A percentile compares a stretch with the other conserved stretches of the same genome.
These are phyloP conservation scores for Dichotomocladium elegans DNA, from an alignment of 371 early-diverging fungal genomes.

Conservation along the genomic window DNA sequence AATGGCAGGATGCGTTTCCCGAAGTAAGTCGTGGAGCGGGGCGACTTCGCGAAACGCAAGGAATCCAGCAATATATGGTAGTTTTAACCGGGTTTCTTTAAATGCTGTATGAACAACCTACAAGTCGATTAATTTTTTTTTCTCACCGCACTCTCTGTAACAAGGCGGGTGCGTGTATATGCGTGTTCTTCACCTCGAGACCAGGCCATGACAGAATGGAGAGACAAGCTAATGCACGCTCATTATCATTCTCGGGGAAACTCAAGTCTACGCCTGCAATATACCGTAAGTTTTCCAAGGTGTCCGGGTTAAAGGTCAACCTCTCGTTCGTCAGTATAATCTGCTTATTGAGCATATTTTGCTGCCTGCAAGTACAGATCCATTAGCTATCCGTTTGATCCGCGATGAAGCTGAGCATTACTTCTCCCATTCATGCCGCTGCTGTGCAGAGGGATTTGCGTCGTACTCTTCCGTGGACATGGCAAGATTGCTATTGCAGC, in stretches of 20 bases:
- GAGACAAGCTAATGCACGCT: slow-evolving; percentile 73
- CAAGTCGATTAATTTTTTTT: background rate
- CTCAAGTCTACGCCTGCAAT: slow-evolving; percentile 87
- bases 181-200: slow-evolving; percentile 32
- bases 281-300: slow-evolving; percentile 46
- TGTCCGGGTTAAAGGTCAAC: slow-evolving; percentile 19
- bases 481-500: too few relatives aligned
- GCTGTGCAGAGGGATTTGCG: background rate
- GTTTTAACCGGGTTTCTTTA: slow-evolving; percentile 49
- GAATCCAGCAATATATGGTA: slow-evolving; percentile 85
- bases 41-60: slow-evolving; percentile 87
- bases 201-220: slow-evolving; percentile 64
- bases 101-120: slow-evolving; percentile 56
- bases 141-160: too few relatives aligned
- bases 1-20: slow-evolving; percentile 43
- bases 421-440: background rate
- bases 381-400: background rate
- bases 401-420: background rate
- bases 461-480: too few relatives aligned
- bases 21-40: slow-evolving; percentile 56
- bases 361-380: slow-evolving; percentile 12
- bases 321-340: slow-evolving; percentile 9
- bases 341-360: slow-evolving; percentile 5
- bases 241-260: slow-evolving; percentile 59
- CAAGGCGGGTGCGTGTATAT: too few relatives aligned